A percentile compares a stretch with the other conserved stretches of the same genome.
Evolutionary conservation across 2,329 filamentous ascomycete genomes (phyloP).

Genomic region (Davidsoniella australis): DNA sequence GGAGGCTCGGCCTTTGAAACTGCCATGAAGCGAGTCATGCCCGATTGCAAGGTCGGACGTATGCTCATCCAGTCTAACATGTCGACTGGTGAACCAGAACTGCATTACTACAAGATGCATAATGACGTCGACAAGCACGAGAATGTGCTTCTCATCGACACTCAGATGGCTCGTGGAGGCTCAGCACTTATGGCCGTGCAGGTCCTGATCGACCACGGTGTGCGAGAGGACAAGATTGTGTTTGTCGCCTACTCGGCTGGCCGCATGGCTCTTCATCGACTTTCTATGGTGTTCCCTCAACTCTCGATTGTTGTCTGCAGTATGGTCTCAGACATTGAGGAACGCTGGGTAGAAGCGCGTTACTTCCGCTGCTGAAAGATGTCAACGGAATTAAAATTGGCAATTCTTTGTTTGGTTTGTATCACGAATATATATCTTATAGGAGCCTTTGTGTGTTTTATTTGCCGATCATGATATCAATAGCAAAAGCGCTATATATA

Average conservation of each 20-base stretch:
- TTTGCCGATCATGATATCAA: too few species aligned
- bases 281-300: slow-evolving; percentile 77
- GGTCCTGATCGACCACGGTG: slow-evolving; percentile 87
- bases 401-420: background rate
- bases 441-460: too few species aligned
- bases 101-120: slow-evolving; percentile 76
- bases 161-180: slow-evolving; percentile 87
- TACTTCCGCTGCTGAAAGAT: slow-evolving; percentile 67
- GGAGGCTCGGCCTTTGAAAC: slow-evolving; percentile 80
- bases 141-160: slow-evolving; percentile 72
- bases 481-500: too few species aligned
- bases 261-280: slow-evolving; percentile 61
- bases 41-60: slow-evolving; percentile 78
- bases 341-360: slow-evolving; percentile 74
- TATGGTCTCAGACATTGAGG: slow-evolving; percentile 65
- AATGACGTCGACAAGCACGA: slow-evolving; percentile 56
- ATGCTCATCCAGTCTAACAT: slow-evolving; percentile 81
- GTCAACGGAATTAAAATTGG: background rate
- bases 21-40: slow-evolving; percentile 75
- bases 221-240: slow-evolving; percentile 67
- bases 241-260: slow-evolving; percentile 88
- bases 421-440: too few species aligned
- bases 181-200: slow-evolving; percentile 82
- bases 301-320: slow-evolving; percentile 75
- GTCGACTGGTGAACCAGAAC: slow-evolving; percentile 72